Base-by-base conservation (phyloP, 2,329 filamentous ascomycete species). In the Dactylella cylindrospora region DNA sequence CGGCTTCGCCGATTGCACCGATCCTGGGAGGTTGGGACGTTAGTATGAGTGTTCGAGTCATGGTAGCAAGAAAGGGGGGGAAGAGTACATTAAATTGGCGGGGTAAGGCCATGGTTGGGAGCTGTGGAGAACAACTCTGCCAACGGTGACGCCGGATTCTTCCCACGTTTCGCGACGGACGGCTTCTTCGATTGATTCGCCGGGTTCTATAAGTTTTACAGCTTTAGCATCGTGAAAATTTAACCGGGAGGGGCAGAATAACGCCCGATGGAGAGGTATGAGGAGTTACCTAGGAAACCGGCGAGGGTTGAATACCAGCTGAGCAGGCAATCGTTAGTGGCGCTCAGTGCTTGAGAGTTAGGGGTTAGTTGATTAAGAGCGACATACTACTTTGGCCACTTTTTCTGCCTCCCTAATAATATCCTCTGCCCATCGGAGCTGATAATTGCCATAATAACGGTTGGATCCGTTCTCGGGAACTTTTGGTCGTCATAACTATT, bases 381-480 rank as follows among this genome's bases (percentile, higher is more conserved):
- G 9, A 12, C 39, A 17, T 39, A 66, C 64, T 65, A 41, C 45
- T 66, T 65, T 0, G 93, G 93, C 80, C 85, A 98, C 47, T 88
- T 81, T 74, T 86, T 87, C 70, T 88, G 83, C 10, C 93, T 84
- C 29, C 93, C 93, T 0, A 98, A 84, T 5, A 98, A 81, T 31
- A 95, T 75, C 64, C 83, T 82, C 66, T 84, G 80, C 43, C 86
- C 86, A 68, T 94, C 88, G 44, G 84, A 78, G 47, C 86, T 94
- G 25, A 97, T 81, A 8, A 96, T 85, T 0, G 90, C 91, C 75
- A 94, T 90, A 74, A 98, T 98, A 72, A 97, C 90, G 22, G 89
- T 95, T 0, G 90, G 90, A 69, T 96, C 90, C 1, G 91, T 96
- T 44, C 90, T 83, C 2, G 91, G 91, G 77, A 96, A 97, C 70